Evolutionary conservation across 2,329 filamentous ascomycete species (phyloP), one percentile per base, ranked within the genome.

Genomic region (Aspergillus nomiae): DNA sequence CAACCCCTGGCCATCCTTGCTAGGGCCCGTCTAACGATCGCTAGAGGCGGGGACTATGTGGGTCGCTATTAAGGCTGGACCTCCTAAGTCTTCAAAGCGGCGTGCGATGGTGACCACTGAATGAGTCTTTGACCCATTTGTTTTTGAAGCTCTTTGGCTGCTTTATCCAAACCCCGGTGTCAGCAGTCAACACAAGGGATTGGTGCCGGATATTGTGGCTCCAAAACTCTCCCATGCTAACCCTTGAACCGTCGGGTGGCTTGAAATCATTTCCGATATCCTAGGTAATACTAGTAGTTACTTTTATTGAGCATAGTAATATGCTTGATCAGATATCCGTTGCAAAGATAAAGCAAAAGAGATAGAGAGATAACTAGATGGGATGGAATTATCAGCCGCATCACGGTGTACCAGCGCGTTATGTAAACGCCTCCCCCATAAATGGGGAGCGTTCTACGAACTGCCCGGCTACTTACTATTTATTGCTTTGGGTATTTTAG

Each of bases 1-100:
- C 62, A 67, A 63, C 66, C 67, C 67, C 67, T 68, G 67, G 63
- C 59, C 62, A 65, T 65, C 58, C 61, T 58, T 61, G 59, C 56
- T 66, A 65, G 67, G 58, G 55, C 62, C 65, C 64, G 64, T 69
- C 65, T 66, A 66, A 69, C 64, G 67, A 70, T 68, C 61, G 62
- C 63, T 71, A 66, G 66, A 65, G 62, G 67, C 66, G 63, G 65
- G 62, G 62, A 57, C 67, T 48, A 66, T 58, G 68, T 69, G 67
- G 69, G 60, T 46, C 64, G 51, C 54, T 38, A 67, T 68, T 69
- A 70, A 70, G 63, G 64, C 69, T 67, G 67, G 68, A 62, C 63
- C 59, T 59, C 53, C 45, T 36, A 34, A 58, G 53, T 55, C 60
- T 61, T 59, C 56, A 63, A 53, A 61, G 55, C 55, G 53, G 58